Conservation (phyloP, 169 alveolate genomes). For the Eimeria falciformis region DNA sequence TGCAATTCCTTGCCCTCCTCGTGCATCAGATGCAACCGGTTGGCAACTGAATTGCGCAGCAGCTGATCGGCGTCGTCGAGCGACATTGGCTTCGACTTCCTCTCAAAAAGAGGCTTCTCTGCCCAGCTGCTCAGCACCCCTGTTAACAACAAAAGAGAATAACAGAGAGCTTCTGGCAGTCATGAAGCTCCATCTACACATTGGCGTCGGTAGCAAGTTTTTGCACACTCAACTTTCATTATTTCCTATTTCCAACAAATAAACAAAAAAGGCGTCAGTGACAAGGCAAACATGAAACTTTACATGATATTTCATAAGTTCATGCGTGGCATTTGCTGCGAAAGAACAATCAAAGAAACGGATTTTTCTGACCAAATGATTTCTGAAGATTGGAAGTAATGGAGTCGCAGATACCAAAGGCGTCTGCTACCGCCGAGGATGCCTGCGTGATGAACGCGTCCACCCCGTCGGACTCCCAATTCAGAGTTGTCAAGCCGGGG, state of each 20-base stretch:
- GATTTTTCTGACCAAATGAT: slow-evolving; percentile 60
- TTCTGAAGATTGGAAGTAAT: slow-evolving; percentile 89
- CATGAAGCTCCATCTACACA: too few species aligned
- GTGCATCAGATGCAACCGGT: slow-evolving; percentile 82
- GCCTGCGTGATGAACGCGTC: slow-evolving; percentile 91
- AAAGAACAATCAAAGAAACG: too few species aligned
- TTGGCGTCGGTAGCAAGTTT: too few species aligned
- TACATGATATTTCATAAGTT: too few species aligned
- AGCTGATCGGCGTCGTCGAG: slow-evolving; percentile 86
- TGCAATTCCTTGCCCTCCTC: slow-evolving; percentile 92
- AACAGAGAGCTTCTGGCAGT: too few species aligned
- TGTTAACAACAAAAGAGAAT: slow-evolving; percentile 39
- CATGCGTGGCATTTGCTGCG: too few species aligned
- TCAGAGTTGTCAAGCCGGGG: slow-evolving; percentile 92
- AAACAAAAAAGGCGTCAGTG: too few species aligned
- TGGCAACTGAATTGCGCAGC: slow-evolving; percentile 83
- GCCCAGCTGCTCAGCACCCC: slow-evolving; percentile 86
- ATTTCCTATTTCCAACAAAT: too few species aligned
- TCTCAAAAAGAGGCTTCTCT: slow-evolving; percentile 85
- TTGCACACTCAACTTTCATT: too few species aligned
- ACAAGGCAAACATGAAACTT: too few species aligned
- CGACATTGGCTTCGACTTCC: slow-evolving; percentile 90
- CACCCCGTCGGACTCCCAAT: slow-evolving; percentile 92
- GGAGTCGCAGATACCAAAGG: slow-evolving; percentile 88
- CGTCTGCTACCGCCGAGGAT: slow-evolving; percentile 86